Evolutionary conservation across 805 yeast genomes (phyloP).

Genomic region (Cyberlindnera mississippiensis): DNA sequence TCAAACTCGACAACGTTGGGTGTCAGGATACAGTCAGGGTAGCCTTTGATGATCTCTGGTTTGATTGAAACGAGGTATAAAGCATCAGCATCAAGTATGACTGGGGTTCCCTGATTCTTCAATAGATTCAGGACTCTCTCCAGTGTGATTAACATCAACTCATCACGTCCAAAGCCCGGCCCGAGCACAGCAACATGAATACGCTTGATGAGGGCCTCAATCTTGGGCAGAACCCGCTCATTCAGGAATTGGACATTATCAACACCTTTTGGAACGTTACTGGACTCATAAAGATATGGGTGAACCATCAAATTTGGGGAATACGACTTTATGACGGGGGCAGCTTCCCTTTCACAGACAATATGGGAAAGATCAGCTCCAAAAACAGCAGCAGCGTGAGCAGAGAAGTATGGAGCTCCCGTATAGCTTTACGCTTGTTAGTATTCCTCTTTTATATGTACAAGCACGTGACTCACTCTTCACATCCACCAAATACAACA

Average conservation of each 20-base stretch:
- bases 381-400: slow-evolving; percentile 75
- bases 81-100: slow-evolving; percentile 90
- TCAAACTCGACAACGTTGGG: slow-evolving; percentile 87
- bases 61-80: slow-evolving; percentile 59
- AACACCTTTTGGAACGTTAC: slow-evolving; percentile 17
- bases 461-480: slow-evolving; percentile 46
- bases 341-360: slow-evolving; percentile 79
- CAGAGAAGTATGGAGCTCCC: slow-evolving; percentile 93
- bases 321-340: slow-evolving; percentile 76
- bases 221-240: slow-evolving; percentile 49
- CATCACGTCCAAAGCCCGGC: slow-evolving; percentile 91
- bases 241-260: slow-evolving; percentile 31
- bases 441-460: neutral
- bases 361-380: slow-evolving; percentile 91
- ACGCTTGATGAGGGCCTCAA: slow-evolving; percentile 51
- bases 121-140: slow-evolving; percentile 52
- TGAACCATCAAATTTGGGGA: slow-evolving; percentile 96
- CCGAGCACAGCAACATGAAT: slow-evolving; percentile 85
- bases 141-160: slow-evolving; percentile 56
- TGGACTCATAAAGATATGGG: slow-evolving; percentile 66
- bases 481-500: slow-evolving; percentile 89
- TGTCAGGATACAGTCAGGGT: slow-evolving; percentile 65
- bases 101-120: slow-evolving; percentile 54
- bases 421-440: slow-evolving; percentile 49
- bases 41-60: slow-evolving; percentile 52